phyloP scores from a whole-genome alignment of 495 filamentous ascomycete genomes.

The Trichoderma reesei region DNA sequence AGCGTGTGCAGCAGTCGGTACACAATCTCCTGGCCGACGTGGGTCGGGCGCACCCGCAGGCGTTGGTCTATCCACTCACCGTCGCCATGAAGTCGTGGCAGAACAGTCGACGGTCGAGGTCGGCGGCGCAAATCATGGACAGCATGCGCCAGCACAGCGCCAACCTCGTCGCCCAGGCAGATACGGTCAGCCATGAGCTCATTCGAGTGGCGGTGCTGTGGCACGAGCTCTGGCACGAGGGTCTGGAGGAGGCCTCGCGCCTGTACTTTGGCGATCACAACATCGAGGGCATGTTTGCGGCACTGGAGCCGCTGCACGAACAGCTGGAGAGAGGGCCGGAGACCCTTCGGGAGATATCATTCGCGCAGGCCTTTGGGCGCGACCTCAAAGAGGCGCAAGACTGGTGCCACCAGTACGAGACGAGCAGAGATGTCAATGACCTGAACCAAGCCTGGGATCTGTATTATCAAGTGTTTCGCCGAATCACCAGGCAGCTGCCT shows the following conservation, averaged over 20 bases:
- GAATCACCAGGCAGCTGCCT: slow-evolving; percentile 86
- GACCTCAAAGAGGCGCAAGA: slow-evolving; percentile 90
- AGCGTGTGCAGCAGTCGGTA: slow-evolving; percentile 73
- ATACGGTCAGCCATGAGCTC: slow-evolving; percentile 85
- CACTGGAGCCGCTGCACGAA: slow-evolving; percentile 81
- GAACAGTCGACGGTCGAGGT: slow-evolving; percentile 68
- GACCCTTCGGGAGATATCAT: slow-evolving; percentile 90
- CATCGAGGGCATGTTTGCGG: slow-evolving; percentile 92
- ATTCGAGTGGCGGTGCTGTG: slow-evolving; percentile 94
- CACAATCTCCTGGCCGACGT: slow-evolving; percentile 87
- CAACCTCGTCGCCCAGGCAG: slow-evolving; percentile 90
- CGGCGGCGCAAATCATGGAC: slow-evolving; percentile 89
- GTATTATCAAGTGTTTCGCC: slow-evolving; percentile 94
- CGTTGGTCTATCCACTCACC: slow-evolving; percentile 98
- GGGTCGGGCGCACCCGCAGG: slow-evolving; percentile 87
- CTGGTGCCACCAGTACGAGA: slow-evolving; percentile 86
- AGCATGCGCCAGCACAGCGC: slow-evolving; percentile 92
- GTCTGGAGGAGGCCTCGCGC: slow-evolving; percentile 91
- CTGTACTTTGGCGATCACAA: slow-evolving; percentile 90
- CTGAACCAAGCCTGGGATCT: slow-evolving; percentile 97
- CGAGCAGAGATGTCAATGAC: slow-evolving; percentile 80
- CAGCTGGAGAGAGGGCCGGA: slow-evolving; percentile 82
- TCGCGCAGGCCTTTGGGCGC: slow-evolving; percentile 93
- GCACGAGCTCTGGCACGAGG: slow-evolving; percentile 99
- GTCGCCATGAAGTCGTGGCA: slow-evolving; percentile 88